phyloP scores from a whole-genome alignment of 2,329 filamentous ascomycete genomes.

The Aspergillus ibericus region DNA sequence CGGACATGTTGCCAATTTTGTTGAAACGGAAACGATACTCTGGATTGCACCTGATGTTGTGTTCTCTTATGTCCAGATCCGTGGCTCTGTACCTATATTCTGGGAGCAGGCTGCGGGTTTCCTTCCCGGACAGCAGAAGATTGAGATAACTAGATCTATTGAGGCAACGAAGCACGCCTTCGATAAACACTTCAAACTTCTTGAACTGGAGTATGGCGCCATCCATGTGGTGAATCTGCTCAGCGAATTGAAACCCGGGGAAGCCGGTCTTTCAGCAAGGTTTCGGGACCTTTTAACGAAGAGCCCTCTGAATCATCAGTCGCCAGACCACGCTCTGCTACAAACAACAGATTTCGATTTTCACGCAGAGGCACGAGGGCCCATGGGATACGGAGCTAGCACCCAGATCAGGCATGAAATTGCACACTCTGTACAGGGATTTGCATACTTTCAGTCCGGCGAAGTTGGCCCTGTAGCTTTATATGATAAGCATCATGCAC shows the following conservation, averaged over 20 bases:
- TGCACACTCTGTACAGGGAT: slow-evolving; percentile 75
- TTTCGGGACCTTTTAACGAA: slow-evolving; percentile 76
- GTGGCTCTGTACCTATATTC: slow-evolving; percentile 92
- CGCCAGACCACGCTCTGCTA: slow-evolving; percentile 71
- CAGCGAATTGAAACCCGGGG: slow-evolving; percentile 83
- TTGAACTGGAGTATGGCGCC: slow-evolving; percentile 83
- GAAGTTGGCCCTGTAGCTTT: slow-evolving; percentile 53
- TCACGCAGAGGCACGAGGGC: slow-evolving; percentile 86
- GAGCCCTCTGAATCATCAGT: slow-evolving; percentile 65
- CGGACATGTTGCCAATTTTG: slow-evolving; percentile 96
- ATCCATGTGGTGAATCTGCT: slow-evolving; percentile 92
- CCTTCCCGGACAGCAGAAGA: slow-evolving; percentile 90
- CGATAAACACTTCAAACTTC: slow-evolving; percentile 87
- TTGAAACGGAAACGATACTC: slow-evolving; percentile 94
- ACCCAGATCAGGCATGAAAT: slow-evolving; percentile 78
- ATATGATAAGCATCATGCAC: slow-evolving; percentile 44
- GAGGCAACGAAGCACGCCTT: slow-evolving; percentile 94
- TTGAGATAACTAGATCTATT: slow-evolving; percentile 80
- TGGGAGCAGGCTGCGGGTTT: slow-evolving; percentile 93
- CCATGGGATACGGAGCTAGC: slow-evolving; percentile 87
- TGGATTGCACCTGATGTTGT: slow-evolving; percentile 75
- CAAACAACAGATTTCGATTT: slow-evolving; percentile 91
- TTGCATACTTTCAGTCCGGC: slow-evolving; percentile 88
- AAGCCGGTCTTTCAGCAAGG: slow-evolving; percentile 76
- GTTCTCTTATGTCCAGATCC: slow-evolving; percentile 91